phyloP scores from a whole-genome alignment of 495 filamentous ascomycete species.

The Tuber umbilicatum region DNA sequence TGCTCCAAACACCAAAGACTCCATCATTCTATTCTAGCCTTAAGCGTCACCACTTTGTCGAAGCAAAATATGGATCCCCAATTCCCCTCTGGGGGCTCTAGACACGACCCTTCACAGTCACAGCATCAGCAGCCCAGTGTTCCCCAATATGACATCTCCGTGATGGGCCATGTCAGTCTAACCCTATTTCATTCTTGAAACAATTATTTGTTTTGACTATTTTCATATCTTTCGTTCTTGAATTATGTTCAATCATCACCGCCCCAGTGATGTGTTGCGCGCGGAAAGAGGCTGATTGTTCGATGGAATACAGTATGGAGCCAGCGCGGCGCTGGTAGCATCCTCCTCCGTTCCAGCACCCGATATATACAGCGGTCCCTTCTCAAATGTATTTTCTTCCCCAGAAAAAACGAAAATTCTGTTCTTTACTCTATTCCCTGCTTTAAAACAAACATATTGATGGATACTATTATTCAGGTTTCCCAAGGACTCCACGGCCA shows the following conservation, averaged over 20 bases:
- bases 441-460: slow-evolving; percentile 30
- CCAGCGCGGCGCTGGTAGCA: slow-evolving; percentile 46
- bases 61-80: slow-evolving; percentile 38
- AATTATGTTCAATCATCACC: slow-evolving; percentile 24
- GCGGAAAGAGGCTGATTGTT: slow-evolving; percentile 27
- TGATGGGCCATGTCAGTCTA: slow-evolving; percentile 42
- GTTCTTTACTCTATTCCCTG: slow-evolving; percentile 14
- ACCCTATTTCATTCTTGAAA: slow-evolving; percentile 32
- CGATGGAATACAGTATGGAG: slow-evolving; percentile 40
- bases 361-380: slow-evolving; percentile 75
- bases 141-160: slow-evolving; percentile 41
- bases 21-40: slow-evolving; percentile 18
- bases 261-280: slow-evolving; percentile 33
- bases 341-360: slow-evolving; percentile 57
- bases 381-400: slow-evolving; percentile 70
- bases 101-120: slow-evolving; percentile 41
- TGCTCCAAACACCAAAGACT: slow-evolving; percentile 8
- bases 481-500: slow-evolving; percentile 90
- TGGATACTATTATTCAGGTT: slow-evolving; percentile 51
- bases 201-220: slow-evolving; percentile 38
- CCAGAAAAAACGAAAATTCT: slow-evolving; percentile 13
- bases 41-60: slow-evolving; percentile 36
- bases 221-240: slow-evolving; percentile 26
- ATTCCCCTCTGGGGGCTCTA: slow-evolving; percentile 38
- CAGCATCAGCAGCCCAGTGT: slow-evolving; percentile 41